Evolutionary conservation across 768 basidiomycete species (phyloP), one percentile per base, ranked within the genome.

Genomic region (Collybia sp.): DNA sequence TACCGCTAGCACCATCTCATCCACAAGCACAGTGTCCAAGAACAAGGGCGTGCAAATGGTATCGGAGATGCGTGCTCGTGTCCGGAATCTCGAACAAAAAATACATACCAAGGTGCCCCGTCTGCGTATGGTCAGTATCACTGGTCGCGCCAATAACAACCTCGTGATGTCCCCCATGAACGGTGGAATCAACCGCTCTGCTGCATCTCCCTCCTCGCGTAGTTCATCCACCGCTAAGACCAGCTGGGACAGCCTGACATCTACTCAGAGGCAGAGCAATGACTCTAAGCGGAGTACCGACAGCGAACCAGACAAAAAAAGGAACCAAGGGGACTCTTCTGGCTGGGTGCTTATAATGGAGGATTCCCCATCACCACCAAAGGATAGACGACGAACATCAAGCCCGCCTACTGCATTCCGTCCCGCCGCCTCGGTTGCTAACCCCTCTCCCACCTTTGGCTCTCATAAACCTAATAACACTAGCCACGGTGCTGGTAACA

Each of bases 291-390:
- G 64, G 13, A 74, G 74, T 49, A 65, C 63, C 40, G 77, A 79
- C 38, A 67, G 62, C 51, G 71, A 69, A 36, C 61, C 65, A 6
- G 71, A 71, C 44, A 77, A 73, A 50, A 77, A 72, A 54, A 76
- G 71, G 34, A 69, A 75, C 37, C 68, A 63, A 30, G 77, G 74
- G 16, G 86, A 88, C 55, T 68, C 82, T 10, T 79, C 87, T 32
- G 88, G 88, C 45, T 92, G 88, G 88, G 88, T 92, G 35, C 76
- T 92, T 32, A 88, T 92, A 42, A 89, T 90, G 88, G 89, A 91
- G 53, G 89, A 90, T 58, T 83, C 85, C 2, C 85, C 88, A 17
- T 82, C 82, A 12, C 85, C 84, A 16, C 70, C 69, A 25, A 85
- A 80, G 60, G 79, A 81, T 57, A 69, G 72, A 48, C 71, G 84